Evolutionary conservation across 768 basidiomycete genomes (phyloP).

Genomic region (Mycena metata): DNA sequence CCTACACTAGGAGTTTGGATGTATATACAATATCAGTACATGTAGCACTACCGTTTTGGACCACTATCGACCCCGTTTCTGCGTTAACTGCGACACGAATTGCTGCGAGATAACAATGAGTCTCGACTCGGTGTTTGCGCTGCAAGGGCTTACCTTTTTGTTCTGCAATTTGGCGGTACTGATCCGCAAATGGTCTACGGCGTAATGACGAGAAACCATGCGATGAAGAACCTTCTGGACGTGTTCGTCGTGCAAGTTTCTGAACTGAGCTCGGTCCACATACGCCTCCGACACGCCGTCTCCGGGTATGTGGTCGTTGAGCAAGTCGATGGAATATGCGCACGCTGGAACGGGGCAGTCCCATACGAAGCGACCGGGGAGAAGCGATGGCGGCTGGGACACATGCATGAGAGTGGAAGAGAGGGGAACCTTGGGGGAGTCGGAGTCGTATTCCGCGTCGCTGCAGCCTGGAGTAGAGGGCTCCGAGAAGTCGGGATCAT

Average conservation of each 20-base stretch:
- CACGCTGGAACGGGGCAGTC: slow-evolving; percentile 62
- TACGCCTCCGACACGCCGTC: slow-evolving; percentile 43
- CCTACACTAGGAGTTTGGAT: slow-evolving; percentile 5
- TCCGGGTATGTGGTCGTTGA: slow-evolving; percentile 48
- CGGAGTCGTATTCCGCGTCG: slow-evolving; percentile 55
- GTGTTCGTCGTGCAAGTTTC: slow-evolving; percentile 49
- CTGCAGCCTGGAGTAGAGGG: slow-evolving; percentile 55
- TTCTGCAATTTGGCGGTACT: neutral
- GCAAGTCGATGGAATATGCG: slow-evolving; percentile 60
- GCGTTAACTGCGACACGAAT: slow-evolving; percentile 1
- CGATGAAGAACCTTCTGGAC: slow-evolving; percentile 41
- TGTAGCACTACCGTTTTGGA: neutral
- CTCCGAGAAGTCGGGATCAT: slow-evolving; percentile 73
- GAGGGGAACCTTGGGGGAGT: slow-evolving; percentile 24
- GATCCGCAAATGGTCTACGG: slow-evolving; percentile 24
- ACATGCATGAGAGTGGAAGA: slow-evolving; percentile 38
- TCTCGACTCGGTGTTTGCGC: neutral
- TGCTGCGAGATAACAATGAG: neutral
- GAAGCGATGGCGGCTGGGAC: slow-evolving; percentile 54
- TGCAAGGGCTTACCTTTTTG: slow-evolving; percentile 6
- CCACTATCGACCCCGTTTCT: neutral
- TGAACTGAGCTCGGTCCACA: slow-evolving; percentile 52
- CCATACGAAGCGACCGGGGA: slow-evolving; percentile 64
- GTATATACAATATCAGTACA: neutral
- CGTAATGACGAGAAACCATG: slow-evolving; percentile 50